Base-by-base conservation (phyloP, 257 asterid species). In the Dorcoceras hygrometricum region DNA sequence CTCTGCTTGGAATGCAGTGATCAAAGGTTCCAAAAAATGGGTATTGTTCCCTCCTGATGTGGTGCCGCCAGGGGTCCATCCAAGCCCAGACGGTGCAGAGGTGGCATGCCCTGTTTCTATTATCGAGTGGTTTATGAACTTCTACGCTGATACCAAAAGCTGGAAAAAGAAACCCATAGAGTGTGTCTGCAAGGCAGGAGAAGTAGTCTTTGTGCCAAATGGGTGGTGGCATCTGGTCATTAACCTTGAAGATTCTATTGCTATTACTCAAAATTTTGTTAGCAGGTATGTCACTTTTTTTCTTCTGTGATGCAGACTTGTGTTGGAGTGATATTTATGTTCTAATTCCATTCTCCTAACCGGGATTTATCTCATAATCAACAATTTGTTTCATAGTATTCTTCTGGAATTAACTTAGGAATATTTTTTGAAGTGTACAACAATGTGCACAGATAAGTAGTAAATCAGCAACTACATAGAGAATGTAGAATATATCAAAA, bases 141-240 rank as follows among this genome's bases (percentile, higher is more conserved):
- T 93, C 73, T 93, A 90, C 62, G 77, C 57, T 24, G 82, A 82
- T 73, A 83, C 96, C 14, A 86, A 81, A 72, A 80, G 26, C 67
- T 90, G 88, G 90, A 70, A 80, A 55, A 93, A 77, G 75, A 86
- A 82, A 76, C 97, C 97, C 26, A 11, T 86, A 6, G 99, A 93
- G 78, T 94, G 97, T 74, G 79, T 94, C 63, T 94, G 99, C 72
- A 90, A 79, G 76, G 97, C 95, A 10, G 99, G 99, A 16, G 99
- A 94, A 79, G 91, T 90, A 36, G 79, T 94, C 25, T 94, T 90
- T 71, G 97, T 90, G 71, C 99, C 99, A 29, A 88, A 85, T 73
- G 99, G 99, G 70, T 94, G 99, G 99, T 94, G 99, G 97, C 97
- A 94, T 88, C 79, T 93, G 89, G 99, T 93, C 57, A 85, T 93